A percentile compares a stretch with the other conserved stretches of the same genome.
These are phyloP conservation scores for Pythium aquatile DNA, from an alignment of 352 stramenopile species.

Conservation along the genomic window DNA sequence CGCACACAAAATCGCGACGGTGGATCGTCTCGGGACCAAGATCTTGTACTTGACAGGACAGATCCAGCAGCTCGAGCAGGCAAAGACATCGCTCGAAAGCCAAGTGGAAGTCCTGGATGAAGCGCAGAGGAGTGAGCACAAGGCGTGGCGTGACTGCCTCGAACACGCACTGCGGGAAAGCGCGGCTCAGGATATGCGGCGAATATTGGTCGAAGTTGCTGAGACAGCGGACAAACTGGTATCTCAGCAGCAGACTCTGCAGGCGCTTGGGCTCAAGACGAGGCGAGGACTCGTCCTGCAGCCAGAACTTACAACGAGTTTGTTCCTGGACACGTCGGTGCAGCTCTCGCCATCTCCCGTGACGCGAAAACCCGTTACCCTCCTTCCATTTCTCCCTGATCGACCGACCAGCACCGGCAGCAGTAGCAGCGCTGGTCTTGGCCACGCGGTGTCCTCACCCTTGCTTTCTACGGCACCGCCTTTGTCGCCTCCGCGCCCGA, in stretches of 20 bases:
- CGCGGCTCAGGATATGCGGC: constrained; percentile 29
- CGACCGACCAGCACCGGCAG: background rate
- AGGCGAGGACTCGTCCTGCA: background rate
- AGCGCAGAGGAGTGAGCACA: constrained; percentile 36
- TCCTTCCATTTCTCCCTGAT: constrained; percentile 9
- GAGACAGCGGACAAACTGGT: constrained; percentile 18
- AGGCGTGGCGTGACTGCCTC: constrained; percentile 30
- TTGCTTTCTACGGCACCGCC: background rate
- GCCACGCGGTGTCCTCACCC: background rate
- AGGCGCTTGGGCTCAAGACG: background rate
- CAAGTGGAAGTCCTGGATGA: constrained; percentile 38
- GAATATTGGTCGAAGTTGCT: constrained; percentile 33
- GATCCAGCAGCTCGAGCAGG: constrained; percentile 25
- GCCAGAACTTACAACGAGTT: constrained; percentile 5
- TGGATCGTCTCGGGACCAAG: constrained; percentile 31
- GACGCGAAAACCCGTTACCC: background rate
- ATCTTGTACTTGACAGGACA: constrained; percentile 19
- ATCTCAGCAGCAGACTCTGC: background rate
- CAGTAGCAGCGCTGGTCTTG: background rate
- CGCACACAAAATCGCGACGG: constrained; percentile 21
- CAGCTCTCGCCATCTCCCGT: background rate
- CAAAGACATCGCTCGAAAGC: constrained; percentile 27
- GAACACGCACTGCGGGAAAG: constrained; percentile 35
- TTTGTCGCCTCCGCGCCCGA: background rate
- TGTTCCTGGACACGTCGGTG: background rate